Evolutionary conservation across 2,329 filamentous ascomycete genomes (phyloP).

Genomic region (Trichothecium sympodiale): DNA sequence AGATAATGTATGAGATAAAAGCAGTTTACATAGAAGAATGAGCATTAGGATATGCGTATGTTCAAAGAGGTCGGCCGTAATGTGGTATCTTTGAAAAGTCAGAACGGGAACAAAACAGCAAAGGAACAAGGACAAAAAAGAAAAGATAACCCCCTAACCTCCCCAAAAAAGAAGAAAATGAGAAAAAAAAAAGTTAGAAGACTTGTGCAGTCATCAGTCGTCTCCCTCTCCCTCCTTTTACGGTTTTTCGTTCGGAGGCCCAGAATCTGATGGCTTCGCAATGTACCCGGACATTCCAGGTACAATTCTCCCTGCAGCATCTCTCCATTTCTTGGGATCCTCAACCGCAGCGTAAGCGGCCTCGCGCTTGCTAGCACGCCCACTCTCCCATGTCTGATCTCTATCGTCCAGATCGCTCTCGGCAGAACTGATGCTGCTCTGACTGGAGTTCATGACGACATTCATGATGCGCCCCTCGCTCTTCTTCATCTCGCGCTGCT

Average conservation of each 20-base stretch:
- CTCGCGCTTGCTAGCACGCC: slow-evolving; percentile 40
- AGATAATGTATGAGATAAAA: background rate
- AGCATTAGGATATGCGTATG: background rate
- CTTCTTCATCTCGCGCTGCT: slow-evolving; percentile 67
- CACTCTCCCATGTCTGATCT: slow-evolving; percentile 25
- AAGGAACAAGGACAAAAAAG: too few species aligned
- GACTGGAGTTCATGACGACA: slow-evolving; percentile 47
- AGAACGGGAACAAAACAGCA: background rate
- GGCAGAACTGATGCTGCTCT: slow-evolving; percentile 39
- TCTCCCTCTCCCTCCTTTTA: too few species aligned
- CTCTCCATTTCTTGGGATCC: slow-evolving; percentile 34
- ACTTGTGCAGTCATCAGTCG: too few species aligned
- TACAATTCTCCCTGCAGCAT: slow-evolving; percentile 15
- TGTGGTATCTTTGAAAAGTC: background rate
- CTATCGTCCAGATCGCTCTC: slow-evolving; percentile 40
- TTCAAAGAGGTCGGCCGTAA: background rate
- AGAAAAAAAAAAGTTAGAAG: too few species aligned
- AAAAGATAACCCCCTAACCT: too few species aligned
- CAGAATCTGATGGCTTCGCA: slow-evolving; percentile 7
- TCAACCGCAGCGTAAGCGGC: slow-evolving; percentile 38
- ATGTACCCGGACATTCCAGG: slow-evolving; percentile 9
- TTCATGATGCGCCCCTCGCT: slow-evolving; percentile 37
- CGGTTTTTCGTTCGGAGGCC: too few species aligned
- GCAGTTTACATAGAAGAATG: background rate
- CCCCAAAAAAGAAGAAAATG: too few species aligned